A percentile compares a stretch with the other conserved stretches of the same genome.
Evolutionary conservation across 2,329 filamentous ascomycete species (phyloP).

Genomic region (Colletotrichum horii): DNA sequence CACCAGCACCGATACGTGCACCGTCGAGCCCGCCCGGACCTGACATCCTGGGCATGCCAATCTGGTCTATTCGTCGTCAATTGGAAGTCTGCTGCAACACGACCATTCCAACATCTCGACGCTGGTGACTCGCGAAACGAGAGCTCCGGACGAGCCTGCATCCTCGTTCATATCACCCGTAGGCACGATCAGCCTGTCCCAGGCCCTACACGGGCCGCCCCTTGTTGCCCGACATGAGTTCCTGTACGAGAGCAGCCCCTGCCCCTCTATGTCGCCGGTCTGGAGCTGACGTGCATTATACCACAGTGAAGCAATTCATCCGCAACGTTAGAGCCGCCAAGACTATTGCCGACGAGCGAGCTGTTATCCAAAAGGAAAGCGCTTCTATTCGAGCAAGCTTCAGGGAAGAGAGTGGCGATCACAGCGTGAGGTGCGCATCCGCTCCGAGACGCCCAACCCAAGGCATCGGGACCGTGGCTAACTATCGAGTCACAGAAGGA

Average conservation of each 20-base stretch:
- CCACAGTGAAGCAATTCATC: constrained; percentile 97
- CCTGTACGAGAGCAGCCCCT: constrained; percentile 31
- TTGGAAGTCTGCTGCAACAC: not conserved
- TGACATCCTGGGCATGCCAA: constrained; percentile 11
- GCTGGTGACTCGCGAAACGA: not conserved
- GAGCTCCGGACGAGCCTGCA: constrained; percentile 6
- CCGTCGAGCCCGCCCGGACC: constrained; percentile 2
- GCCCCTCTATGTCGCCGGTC: not conserved
- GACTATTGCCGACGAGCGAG: constrained; percentile 97
- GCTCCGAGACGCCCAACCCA: constrained; percentile 23
- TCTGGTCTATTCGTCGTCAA: constrained; percentile 17
- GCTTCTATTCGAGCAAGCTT: constrained; percentile 97
- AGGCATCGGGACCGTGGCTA: not conserved
- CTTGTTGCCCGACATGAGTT: constrained; percentile 40
- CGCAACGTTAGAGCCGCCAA: constrained; percentile 98
- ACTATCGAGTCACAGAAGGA: constrained; percentile 67
- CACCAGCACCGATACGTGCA: not conserved
- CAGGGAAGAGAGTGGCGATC: constrained; percentile 93
- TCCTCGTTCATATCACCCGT: not conserved
- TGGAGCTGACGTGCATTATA: constrained; percentile 3
- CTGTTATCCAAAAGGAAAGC: constrained; percentile 98
- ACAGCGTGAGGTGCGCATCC: constrained; percentile 78
- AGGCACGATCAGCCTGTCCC: not conserved
- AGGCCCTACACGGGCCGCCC: constrained; percentile 21
- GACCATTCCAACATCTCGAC: not conserved